Conservation (phyloP, 2,329 filamentous ascomycete genomes). For the Colletotrichum caudatum region DNA sequence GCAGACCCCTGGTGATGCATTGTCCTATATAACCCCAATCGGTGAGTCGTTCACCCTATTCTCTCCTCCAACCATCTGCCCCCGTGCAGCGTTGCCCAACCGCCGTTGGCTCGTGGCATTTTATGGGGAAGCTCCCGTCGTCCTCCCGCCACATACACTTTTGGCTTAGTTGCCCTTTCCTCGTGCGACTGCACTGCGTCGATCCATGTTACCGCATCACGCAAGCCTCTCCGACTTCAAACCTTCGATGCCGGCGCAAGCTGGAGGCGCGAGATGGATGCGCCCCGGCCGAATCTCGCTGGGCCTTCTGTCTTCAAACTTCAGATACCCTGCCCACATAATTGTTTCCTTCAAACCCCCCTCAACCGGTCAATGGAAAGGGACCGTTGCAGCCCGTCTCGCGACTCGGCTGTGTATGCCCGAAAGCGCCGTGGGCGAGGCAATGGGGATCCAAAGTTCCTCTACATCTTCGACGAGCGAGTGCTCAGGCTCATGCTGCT, state of each 20-base stretch:
- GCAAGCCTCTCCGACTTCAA: conserved; percentile 10
- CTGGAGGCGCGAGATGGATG: conserved; percentile 14
- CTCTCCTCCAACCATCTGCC: conserved; percentile 59
- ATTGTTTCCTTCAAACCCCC: neutral
- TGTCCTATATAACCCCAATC: conserved; percentile 66
- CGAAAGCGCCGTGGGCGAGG: neutral
- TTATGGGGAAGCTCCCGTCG: conserved; percentile 47
- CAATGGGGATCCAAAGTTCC: neutral
- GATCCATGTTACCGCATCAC: conserved; percentile 42
- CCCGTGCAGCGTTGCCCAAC: conserved; percentile 58
- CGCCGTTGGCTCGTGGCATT: conserved; percentile 60
- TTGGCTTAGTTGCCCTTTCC: conserved; percentile 35
- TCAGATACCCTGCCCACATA: neutral
- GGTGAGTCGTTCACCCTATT: conserved; percentile 59
- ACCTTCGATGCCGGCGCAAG: conserved; percentile 1
- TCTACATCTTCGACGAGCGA: neutral
- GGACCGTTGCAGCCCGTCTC: neutral
- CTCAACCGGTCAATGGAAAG: neutral
- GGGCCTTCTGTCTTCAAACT: neutral
- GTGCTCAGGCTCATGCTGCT: neutral
- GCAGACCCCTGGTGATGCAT: conserved; percentile 61
- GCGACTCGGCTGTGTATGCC: neutral
- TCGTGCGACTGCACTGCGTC: conserved; percentile 17
- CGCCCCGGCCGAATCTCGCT: conserved; percentile 15
- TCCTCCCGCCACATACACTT: conserved; percentile 26